Percentiles rank a stretch among this genome's conserved stretches.
These are phyloP conservation scores for Antarctomyces pellizariae DNA, from an alignment of 495 filamentous ascomycete genomes.

Conservation along the genomic window DNA sequence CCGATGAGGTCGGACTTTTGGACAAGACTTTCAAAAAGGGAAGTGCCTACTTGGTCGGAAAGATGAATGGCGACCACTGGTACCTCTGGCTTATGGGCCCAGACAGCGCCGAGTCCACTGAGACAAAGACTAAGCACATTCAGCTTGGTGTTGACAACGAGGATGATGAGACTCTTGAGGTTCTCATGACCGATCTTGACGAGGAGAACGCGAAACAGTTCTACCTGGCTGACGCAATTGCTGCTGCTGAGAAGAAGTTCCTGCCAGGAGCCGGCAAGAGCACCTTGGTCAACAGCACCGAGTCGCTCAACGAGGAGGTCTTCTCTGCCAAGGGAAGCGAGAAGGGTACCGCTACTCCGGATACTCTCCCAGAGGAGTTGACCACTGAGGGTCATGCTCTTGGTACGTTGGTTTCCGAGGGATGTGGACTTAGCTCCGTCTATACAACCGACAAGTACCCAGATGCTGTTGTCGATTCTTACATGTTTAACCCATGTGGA, in stretches of 20 bases:
- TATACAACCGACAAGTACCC: slow-evolving; percentile 76
- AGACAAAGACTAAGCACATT: slow-evolving; percentile 39
- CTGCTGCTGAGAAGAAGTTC: slow-evolving; percentile 61
- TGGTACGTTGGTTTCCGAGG: slow-evolving; percentile 78
- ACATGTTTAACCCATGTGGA: slow-evolving; percentile 90
- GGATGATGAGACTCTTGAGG: slow-evolving; percentile 81
- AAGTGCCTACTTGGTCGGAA: slow-evolving; percentile 98
- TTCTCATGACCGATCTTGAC: slow-evolving; percentile 96
- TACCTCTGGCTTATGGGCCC: slow-evolving; percentile 92
- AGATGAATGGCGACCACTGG: slow-evolving; percentile 99
- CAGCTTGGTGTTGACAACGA: slow-evolving; percentile 13
- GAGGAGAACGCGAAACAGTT: slow-evolving; percentile 85
- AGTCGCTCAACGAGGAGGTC: slow-evolving; percentile 32
- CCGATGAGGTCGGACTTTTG: slow-evolving; percentile 76
- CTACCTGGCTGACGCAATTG: slow-evolving; percentile 80
- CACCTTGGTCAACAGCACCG: slow-evolving; percentile 8
- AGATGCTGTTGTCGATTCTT: slow-evolving; percentile 85
- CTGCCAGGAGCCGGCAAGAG: slow-evolving; percentile 16
- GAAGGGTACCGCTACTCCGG: slow-evolving; percentile 31
- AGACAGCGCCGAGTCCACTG: slow-evolving; percentile 26
- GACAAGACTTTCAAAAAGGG: slow-evolving; percentile 78
- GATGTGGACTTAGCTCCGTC: slow-evolving; percentile 70
- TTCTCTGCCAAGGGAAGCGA: slow-evolving; percentile 56
- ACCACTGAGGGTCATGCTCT: slow-evolving; percentile 88
- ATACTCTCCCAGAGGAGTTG: slow-evolving; percentile 42